Evolutionary conservation across 148 eudicot genomes (phyloP).

Genomic region (Linanthus parryae): DNA sequence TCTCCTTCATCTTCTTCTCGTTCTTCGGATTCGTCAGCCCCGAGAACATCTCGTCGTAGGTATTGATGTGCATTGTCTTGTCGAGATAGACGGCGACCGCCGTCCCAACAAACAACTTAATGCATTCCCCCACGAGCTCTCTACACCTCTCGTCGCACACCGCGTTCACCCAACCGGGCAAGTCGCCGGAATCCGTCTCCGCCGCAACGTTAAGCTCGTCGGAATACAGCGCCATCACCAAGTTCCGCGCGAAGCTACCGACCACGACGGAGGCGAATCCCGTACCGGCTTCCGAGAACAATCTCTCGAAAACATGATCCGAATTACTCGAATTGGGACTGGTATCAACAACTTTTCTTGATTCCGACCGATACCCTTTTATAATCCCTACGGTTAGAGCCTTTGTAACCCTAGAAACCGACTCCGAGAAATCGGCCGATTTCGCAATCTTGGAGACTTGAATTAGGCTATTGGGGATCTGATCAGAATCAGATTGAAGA

Average conservation of each 20-base stretch:
- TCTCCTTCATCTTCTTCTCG: constrained; percentile 52
- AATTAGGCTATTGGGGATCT: constrained; percentile 61
- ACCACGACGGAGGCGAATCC: constrained; percentile 79
- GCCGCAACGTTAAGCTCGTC: constrained; percentile 9
- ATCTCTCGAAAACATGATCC: constrained; percentile 58
- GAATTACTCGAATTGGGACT: constrained; percentile 29
- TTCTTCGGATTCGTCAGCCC: constrained; percentile 87
- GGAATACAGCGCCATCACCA: constrained; percentile 54
- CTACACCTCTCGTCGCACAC: constrained; percentile 43
- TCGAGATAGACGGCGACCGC: constrained; percentile 75
- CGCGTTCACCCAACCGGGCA: constrained; percentile 49
- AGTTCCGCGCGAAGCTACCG: constrained; percentile 75
- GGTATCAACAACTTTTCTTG: constrained; percentile 12
- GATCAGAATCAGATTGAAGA: constrained; percentile 55
- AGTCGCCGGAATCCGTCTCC: constrained; percentile 6
- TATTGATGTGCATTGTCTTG: constrained; percentile 65
- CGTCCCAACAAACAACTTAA: constrained; percentile 62
- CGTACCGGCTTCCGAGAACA: constrained; percentile 58
- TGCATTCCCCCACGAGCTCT: constrained; percentile 42
- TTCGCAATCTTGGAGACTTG: constrained; percentile 53
- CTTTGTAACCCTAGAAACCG: constrained; percentile 34
- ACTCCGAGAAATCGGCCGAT: constrained; percentile 50
- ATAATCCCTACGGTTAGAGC: constrained; percentile 56
- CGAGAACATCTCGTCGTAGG: constrained; percentile 69
- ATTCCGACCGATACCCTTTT: constrained; percentile 36